These are phyloP conservation scores for Geotrichum phurueaensis DNA, from an alignment of 1,139 yeast genomes.

Conservation along the genomic window DNA sequence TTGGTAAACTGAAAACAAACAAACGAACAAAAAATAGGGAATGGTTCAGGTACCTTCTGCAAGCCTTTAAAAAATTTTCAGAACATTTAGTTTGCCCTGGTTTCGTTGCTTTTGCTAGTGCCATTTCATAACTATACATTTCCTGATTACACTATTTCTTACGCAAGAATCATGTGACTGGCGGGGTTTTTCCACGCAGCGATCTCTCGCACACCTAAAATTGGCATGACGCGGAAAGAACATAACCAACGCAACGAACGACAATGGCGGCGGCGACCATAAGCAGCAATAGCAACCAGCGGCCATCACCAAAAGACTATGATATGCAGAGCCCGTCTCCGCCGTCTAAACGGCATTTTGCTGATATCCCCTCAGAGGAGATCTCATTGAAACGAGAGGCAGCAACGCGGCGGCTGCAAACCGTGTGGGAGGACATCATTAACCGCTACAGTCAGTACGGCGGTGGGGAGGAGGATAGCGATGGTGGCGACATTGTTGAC, in stretches of 20 bases:
- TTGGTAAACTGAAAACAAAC: too few relatives aligned
- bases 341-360: neutral
- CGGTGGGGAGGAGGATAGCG: neutral
- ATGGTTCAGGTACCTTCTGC: too few relatives aligned
- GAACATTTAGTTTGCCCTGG: too few relatives aligned
- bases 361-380: neutral
- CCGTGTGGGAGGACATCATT: neutral
- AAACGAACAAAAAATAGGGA: too few relatives aligned
- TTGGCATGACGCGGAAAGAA: neutral
- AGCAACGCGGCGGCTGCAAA: neutral
- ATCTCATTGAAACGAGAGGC: neutral
- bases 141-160: neutral
- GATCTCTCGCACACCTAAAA: neutral
- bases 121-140: neutral
- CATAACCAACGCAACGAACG: neutral
- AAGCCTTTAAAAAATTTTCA: too few relatives aligned
- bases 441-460: neutral
- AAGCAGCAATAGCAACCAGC: neutral
- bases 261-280: neutral
- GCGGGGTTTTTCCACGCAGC: neutral
- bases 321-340: neutral
- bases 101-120: neutral
- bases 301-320: neutral
- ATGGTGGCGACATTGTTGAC: constrained; percentile 2
- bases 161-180: neutral